These are phyloP conservation scores for Brassica carinata DNA, from an alignment of 345 rosid genomes.

Conservation along the genomic window DNA sequence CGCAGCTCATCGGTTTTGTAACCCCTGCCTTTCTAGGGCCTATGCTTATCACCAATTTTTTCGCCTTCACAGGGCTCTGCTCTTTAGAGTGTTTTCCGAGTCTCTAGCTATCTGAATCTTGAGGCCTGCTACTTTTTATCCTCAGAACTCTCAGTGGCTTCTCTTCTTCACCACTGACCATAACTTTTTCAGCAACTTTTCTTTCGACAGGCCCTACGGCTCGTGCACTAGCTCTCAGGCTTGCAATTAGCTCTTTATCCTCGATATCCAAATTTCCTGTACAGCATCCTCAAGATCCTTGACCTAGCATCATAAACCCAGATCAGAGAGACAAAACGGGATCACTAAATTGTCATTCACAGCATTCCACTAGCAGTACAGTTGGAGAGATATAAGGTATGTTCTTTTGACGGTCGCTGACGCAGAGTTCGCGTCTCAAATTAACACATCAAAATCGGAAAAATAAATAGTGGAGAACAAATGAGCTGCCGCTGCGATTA, in stretches of 20 bases:
- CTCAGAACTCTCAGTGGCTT: conserved; percentile 59
- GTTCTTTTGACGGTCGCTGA: too few relatives aligned
- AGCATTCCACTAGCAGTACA: neutral
- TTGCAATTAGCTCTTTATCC: conserved; percentile 78
- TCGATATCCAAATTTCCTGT: conserved; percentile 87
- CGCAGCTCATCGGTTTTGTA: conserved; percentile 48
- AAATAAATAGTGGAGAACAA: too few relatives aligned
- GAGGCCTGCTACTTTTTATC: conserved; percentile 63
- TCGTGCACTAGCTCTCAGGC: conserved; percentile 75
- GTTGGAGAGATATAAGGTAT: conserved; percentile 4
- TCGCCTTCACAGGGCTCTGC: conserved; percentile 64
- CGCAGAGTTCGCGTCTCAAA: too few relatives aligned
- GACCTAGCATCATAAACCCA: conserved; percentile 23
- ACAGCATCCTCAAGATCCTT: conserved; percentile 97
- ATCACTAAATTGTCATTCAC: neutral
- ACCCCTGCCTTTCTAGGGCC: conserved; percentile 83
- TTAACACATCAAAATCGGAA: too few relatives aligned
- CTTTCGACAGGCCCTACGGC: conserved; percentile 66
- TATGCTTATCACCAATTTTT: conserved; percentile 85
- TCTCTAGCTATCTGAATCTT: conserved; percentile 58
- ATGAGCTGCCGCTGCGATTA: too few relatives aligned
- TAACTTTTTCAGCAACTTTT: conserved; percentile 75
- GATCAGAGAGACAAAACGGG: too few relatives aligned
- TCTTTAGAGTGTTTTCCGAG: conserved; percentile 56
- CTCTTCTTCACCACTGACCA: conserved; percentile 71